Evolutionary conservation across 2,329 filamentous ascomycete species (phyloP), one percentile per base, ranked within the genome.

Genomic region (Davidsoniella eucalypti): DNA sequence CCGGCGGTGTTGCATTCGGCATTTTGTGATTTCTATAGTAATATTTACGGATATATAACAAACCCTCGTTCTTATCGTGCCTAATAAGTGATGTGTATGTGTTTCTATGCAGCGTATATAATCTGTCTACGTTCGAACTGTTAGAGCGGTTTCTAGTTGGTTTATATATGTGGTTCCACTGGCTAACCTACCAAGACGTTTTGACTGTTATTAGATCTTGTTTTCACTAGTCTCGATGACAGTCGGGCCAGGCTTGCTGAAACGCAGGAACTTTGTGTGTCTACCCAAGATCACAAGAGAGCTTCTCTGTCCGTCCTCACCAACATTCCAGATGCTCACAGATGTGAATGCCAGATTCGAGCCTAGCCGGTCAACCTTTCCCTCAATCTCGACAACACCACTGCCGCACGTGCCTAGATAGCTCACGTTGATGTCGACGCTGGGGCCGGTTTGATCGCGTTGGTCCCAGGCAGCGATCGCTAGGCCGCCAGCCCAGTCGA

Each of bases 401-500:
- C 25, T 36, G 16, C 47, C 45, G 10, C 47, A 49, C 4, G 43
- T 46, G 12, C 79, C 82, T 50, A 82, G 67, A 57, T 85, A 87
- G 47, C 74, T 78, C 54, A 85, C 72, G 63, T 87, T 82, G 60
- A 87, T 86, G 61, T 87, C 83, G 36, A 80, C 72, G 55, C 78
- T 82, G 33, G 84, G 82, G 44, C 83, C 82, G 3, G 80, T 82
- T 58, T 71, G 73, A 26, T 71, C 68, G 23, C 70, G 64, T 52
- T 79, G 62, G 55, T 84, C 81, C 65, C 71, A 76, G 0, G 76
- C 73, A 3, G 80, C 76, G 57, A 87, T 81, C 18, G 81, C 80
- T 64, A 87, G 70, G 29, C 82, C 82, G 39, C 82, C 84, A 5
- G 75, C 73, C 73, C 81, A 85, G 66, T 87, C 83, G 44, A 84